Evolutionary conservation across 2,329 filamentous ascomycete genomes (phyloP), one percentile per base, ranked within the genome.

Genomic region (Onygena corvina): DNA sequence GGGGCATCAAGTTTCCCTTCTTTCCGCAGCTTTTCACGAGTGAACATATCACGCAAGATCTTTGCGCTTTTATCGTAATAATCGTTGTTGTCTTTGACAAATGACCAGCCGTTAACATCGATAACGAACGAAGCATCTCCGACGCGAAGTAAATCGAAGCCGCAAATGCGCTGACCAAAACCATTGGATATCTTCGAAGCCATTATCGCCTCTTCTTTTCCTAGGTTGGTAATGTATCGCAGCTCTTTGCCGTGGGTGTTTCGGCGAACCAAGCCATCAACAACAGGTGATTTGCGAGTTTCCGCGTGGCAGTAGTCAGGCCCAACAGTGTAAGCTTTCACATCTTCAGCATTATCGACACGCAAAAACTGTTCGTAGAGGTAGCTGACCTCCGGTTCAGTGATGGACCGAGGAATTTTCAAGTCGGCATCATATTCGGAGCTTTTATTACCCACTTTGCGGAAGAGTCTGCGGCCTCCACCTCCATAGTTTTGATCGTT

Each of bases 101-200:
- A 98, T 62, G 90, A 96, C 93, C 93, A 98, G 9, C 92, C 92
- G 64, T 98, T 98, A 58, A 98, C 92, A 60, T 98, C 92, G 57
- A 98, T 98, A 45, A 98, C 92, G 67, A 87, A 98, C 64, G 90
- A 96, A 64, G 86, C 86, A 12, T 88, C 86, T 46, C 80, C 82
- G 9, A 89, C 87, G 23, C 93, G 82, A 50, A 98, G 73, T 52
- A 98, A 75, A 64, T 98, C 92, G 60, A 98, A 98, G 0, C 92
- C 92, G 62, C 92, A 98, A 2, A 98, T 89, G 49, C 87, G 76
- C 65, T 98, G 92, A 0, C 90, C 92, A 65, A 98, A 98, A 0
- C 87, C 84, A 38, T 80, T 83, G 1, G 89, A 87, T 52, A 98
- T 96, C 59, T 84, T 90, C 54, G 84, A 80, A 3, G 93, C 93